A percentile compares a stretch with the other conserved stretches of the same genome.
These are phyloP conservation scores for Neonectria sp. DNA, from an alignment of 2,329 filamentous ascomycete species.

Conservation along the genomic window DNA sequence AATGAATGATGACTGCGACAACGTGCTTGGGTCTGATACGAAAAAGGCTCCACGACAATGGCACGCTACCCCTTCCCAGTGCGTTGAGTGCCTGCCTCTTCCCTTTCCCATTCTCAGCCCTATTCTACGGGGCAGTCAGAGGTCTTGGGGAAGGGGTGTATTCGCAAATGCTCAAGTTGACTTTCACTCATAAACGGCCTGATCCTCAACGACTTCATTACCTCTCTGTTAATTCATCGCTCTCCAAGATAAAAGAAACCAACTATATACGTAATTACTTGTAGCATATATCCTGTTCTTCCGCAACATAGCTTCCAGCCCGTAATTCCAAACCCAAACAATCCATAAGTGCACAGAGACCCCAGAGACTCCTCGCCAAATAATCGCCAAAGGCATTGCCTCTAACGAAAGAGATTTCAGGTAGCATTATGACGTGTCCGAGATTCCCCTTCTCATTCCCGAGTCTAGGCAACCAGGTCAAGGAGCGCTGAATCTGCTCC, in stretches of 20 bases:
- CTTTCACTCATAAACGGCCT: background rate
- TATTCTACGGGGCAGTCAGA: background rate
- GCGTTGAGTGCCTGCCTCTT: background rate
- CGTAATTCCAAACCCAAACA: background rate
- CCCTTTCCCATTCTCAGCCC: background rate
- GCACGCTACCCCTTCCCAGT: background rate
- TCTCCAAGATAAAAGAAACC: background rate
- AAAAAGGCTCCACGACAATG: background rate
- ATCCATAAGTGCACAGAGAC: background rate
- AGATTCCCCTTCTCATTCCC: background rate
- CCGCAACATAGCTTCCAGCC: background rate
- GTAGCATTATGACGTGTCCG: no score
- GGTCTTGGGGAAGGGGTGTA: no score
- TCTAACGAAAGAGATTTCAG: no score
- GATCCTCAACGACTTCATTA: background rate
- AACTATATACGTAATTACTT: background rate
- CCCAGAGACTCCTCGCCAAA: background rate
- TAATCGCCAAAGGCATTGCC: background rate
- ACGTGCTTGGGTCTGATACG: background rate
- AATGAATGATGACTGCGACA: background rate
- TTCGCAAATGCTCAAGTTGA: background rate
- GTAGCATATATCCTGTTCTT: background rate
- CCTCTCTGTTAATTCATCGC: background rate
- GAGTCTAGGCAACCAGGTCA: background rate
- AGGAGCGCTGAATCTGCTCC: background rate